Percentiles rank a stretch among this genome's conserved stretches.
Evolutionary conservation across 108 stramenopile genomes (phyloP).

Genomic region (Skeletonema tropicum): DNA sequence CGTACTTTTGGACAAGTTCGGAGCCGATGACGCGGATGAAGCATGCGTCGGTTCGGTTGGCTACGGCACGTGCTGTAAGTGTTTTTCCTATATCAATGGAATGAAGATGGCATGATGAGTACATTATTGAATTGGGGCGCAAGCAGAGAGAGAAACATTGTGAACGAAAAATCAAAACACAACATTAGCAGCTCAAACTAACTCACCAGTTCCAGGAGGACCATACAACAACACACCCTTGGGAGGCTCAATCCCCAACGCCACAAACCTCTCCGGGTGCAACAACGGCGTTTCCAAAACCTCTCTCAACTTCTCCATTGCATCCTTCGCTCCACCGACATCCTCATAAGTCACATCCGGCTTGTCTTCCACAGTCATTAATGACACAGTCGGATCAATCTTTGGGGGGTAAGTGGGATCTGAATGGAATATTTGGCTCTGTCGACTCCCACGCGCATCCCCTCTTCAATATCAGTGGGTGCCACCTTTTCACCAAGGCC

Average conservation of each 20-base stretch:
- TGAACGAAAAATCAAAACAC: neutral
- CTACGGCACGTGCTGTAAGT: conserved; percentile 95
- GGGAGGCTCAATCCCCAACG: conserved; percentile 73
- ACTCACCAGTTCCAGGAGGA: conserved; percentile 76
- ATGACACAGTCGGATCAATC: conserved; percentile 98
- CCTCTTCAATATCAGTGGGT: conserved; percentile 99
- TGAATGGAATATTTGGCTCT: conserved; percentile 97
- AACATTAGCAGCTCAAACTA: neutral
- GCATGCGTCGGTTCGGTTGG: conserved; percentile 94
- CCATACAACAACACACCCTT: conserved; percentile 87
- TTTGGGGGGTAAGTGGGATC: conserved; percentile 99
- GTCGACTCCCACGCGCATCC: conserved; percentile 99
- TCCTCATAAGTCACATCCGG: conserved; percentile 99
- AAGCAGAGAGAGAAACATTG: too few species aligned
- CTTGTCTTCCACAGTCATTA: conserved; percentile 99
- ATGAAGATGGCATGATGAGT: too few species aligned
- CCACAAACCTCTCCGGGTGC: conserved; percentile 66
- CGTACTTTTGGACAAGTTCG: conserved; percentile 95
- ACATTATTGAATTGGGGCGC: neutral
- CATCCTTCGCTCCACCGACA: conserved; percentile 98
- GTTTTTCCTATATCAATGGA: conserved; percentile 83
- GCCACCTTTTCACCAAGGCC: conserved; percentile 96
- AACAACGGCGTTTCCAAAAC: conserved; percentile 79
- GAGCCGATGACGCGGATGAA: conserved; percentile 97
- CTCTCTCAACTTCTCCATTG: conserved; percentile 92